Evolutionary conservation across 2,329 filamentous ascomycete species (phyloP).

Genomic region (Scedosporium aurantiacum): DNA sequence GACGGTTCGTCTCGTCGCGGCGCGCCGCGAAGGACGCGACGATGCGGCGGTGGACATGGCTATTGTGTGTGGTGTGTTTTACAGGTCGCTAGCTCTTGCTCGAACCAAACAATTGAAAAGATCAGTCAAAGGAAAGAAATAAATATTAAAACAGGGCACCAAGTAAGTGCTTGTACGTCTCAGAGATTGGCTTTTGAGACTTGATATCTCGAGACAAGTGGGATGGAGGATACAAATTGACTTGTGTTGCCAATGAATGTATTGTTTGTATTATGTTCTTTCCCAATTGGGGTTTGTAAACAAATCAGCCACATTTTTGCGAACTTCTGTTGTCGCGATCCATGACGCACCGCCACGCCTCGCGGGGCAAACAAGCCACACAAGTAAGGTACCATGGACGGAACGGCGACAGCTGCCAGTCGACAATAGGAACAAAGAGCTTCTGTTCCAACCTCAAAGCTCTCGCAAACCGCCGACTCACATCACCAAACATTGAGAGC

Average conservation of each 20-base stretch:
- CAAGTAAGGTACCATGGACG: not conserved
- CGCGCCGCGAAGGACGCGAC: slow-evolving; percentile 28
- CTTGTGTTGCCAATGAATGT: not conserved
- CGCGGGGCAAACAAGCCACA: not conserved
- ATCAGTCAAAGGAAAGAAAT: not conserved
- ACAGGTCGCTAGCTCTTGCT: not conserved
- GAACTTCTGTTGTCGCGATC: not conserved
- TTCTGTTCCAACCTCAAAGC: not conserved
- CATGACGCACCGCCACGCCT: not conserved
- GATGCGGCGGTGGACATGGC: slow-evolving; percentile 25
- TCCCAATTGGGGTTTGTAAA: slow-evolving; percentile 29
- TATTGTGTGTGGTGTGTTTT: not conserved
- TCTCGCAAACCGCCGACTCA: not conserved
- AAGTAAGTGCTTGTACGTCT: not conserved
- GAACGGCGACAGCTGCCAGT: not conserved
- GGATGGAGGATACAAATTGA: not conserved
- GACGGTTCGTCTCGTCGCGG: slow-evolving; percentile 54
- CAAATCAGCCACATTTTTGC: slow-evolving; percentile 16
- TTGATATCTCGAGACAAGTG: not conserved
- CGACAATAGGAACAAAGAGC: not conserved
- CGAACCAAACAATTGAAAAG: not conserved
- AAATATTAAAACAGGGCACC: not conserved
- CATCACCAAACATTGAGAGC: not conserved
- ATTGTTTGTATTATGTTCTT: slow-evolving; percentile 9
- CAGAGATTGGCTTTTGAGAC: not conserved